Conservation (phyloP, 257 asterid species). For the Nicotiana paniculata region DNA sequence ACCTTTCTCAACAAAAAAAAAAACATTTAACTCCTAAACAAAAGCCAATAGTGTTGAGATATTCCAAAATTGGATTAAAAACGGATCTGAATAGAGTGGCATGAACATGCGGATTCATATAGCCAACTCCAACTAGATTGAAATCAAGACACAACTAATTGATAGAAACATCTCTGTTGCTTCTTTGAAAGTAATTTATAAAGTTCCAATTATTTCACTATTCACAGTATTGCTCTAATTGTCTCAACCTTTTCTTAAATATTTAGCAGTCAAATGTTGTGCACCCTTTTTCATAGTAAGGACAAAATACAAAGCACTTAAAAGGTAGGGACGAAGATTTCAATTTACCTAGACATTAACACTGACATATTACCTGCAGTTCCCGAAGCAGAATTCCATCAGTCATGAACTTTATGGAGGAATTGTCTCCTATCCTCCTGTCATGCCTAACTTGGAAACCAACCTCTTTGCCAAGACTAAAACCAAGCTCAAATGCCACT, state of each 20-base stretch:
- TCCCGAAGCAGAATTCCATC: constrained; percentile 98
- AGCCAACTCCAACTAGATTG: not conserved
- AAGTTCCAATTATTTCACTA: not conserved
- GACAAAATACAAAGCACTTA: not conserved
- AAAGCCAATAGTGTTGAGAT: not conserved
- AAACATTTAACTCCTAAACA: not conserved
- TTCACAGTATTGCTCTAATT: not conserved
- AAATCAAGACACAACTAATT: not conserved
- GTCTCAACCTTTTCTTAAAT: not conserved
- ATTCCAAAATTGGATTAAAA: not conserved
- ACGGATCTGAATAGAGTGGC: not conserved
- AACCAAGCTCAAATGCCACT: constrained; percentile 88
- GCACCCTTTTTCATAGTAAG: not conserved
- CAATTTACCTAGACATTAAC: not conserved
- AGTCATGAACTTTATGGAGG: constrained; percentile 95
- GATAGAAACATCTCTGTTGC: not conserved
- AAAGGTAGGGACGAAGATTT: not conserved
- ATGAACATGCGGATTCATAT: not conserved
- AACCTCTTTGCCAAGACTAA: constrained; percentile 80
- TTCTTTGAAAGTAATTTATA: not conserved
- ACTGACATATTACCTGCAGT: constrained; percentile 64
- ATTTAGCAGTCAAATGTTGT: not conserved
- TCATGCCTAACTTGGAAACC: constrained; percentile 98
- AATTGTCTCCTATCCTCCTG: constrained; percentile 66
- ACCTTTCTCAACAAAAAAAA: too few relatives aligned